Conservation (phyloP, 1,139 yeast species). For the Kluyveromyces sp. region DNA sequence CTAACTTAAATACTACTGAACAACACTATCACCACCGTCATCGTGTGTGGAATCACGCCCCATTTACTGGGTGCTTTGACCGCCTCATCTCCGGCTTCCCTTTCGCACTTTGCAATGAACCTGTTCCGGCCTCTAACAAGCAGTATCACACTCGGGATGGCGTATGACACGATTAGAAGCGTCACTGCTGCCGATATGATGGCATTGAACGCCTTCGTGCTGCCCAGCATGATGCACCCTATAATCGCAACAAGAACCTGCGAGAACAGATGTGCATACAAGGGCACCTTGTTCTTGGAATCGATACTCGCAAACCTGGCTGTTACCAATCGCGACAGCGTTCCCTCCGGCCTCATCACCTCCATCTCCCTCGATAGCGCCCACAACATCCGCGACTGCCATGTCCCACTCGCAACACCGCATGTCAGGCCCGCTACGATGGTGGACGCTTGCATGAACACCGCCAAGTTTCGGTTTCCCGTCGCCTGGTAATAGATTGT, state of each 20-base stretch:
- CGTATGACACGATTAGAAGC: constrained; percentile 30
- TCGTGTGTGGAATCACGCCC: constrained; percentile 39
- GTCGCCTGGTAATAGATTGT: constrained; percentile 54
- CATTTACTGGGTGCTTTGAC: constrained; percentile 31
- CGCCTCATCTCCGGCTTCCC: constrained; percentile 23
- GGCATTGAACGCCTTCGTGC: constrained; percentile 34
- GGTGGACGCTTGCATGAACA: constrained; percentile 37
- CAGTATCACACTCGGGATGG: constrained; percentile 30
- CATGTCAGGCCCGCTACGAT: constrained; percentile 40
- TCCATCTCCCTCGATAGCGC: constrained; percentile 40
- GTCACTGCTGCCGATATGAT: constrained; percentile 34
- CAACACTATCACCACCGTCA: constrained; percentile 20
- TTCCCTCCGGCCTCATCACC: constrained; percentile 2
- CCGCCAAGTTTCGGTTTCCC: constrained; percentile 46
- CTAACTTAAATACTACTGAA: neutral
- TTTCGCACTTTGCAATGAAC: constrained; percentile 1
- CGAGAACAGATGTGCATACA: constrained; percentile 31
- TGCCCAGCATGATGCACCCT: constrained; percentile 33
- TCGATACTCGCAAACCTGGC: constrained; percentile 26
- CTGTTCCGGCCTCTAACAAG: constrained; percentile 36
- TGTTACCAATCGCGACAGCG: constrained; percentile 16
- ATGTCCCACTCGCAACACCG: constrained; percentile 43
- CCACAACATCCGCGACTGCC: constrained; percentile 49
- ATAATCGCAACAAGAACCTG: constrained; percentile 28
- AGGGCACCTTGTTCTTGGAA: constrained; percentile 27